Evolutionary conservation across 768 basidiomycete genomes (phyloP).

Genomic region (Fomitopsis serialis): DNA sequence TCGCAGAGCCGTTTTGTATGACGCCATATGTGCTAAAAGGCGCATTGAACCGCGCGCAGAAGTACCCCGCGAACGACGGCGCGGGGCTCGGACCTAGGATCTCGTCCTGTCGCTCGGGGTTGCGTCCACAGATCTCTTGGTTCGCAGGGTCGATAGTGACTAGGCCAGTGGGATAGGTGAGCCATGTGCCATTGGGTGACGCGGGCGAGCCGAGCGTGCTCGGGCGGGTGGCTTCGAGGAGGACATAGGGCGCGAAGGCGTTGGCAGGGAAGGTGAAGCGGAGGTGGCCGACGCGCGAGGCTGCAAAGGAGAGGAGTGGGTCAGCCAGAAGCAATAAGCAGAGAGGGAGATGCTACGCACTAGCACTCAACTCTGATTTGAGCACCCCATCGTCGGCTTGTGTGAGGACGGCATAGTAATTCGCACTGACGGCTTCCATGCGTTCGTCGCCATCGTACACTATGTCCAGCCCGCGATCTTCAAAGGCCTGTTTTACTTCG

Average conservation of each 20-base stretch:
- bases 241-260: slow-evolving; percentile 45
- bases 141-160: slow-evolving; percentile 37
- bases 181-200: slow-evolving; percentile 38
- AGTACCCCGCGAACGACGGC: slow-evolving; percentile 35
- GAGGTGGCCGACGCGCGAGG: slow-evolving; percentile 71
- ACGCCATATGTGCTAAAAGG: slow-evolving; percentile 44
- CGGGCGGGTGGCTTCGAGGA: slow-evolving; percentile 63
- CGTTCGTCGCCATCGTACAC: slow-evolving; percentile 30
- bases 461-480: slow-evolving; percentile 51
- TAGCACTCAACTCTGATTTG: slow-evolving; percentile 54
- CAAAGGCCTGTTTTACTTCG: slow-evolving; percentile 46
- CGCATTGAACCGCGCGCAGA: slow-evolving; percentile 53
- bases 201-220: slow-evolving; percentile 56
- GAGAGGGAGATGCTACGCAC: slow-evolving; percentile 31
- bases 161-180: slow-evolving; percentile 50
- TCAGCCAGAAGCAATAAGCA: background rate
- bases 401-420: slow-evolving; percentile 54
- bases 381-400: slow-evolving; percentile 49
- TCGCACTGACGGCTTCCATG: slow-evolving; percentile 43
- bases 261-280: slow-evolving; percentile 53
- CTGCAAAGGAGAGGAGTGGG: slow-evolving; percentile 26
- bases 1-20: slow-evolving; percentile 38
- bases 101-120: slow-evolving; percentile 65
- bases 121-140: slow-evolving; percentile 56
- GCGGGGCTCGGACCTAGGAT: slow-evolving; percentile 53